These are phyloP conservation scores for Tilletiopsis washingtonensis DNA, from an alignment of 1,284 basidiomycete species.

Conservation along the genomic window DNA sequence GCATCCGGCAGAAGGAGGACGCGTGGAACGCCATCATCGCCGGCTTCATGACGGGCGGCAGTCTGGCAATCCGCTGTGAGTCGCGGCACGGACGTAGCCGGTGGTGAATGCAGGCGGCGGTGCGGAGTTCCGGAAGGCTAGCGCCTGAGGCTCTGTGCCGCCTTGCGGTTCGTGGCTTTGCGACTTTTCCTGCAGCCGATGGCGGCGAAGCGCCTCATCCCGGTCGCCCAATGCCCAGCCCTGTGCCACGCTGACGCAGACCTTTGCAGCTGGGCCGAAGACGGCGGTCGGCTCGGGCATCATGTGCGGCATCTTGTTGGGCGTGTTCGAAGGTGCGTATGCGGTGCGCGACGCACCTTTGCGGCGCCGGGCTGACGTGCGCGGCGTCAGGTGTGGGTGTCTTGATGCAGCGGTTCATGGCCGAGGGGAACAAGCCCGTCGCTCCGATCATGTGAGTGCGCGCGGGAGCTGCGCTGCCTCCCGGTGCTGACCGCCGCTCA, in stretches of 20 bases:
- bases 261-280: slow-evolving; percentile 76
- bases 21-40: slow-evolving; percentile 99
- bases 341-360: no score
- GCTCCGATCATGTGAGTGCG: slow-evolving; percentile 30
- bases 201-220: no score
- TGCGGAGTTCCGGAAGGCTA: no score
- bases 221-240: no score
- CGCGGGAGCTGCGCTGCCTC: no score
- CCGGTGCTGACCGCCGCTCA: no score
- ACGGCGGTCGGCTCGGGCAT: slow-evolving; percentile 83
- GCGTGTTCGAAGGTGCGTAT: slow-evolving; percentile 57
- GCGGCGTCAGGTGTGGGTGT: slow-evolving; percentile 74
- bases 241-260: no score
- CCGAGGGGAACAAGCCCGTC: slow-evolving; percentile 58
- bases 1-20: slow-evolving; percentile 91
- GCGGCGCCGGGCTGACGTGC: no score
- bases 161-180: background rate
- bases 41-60: slow-evolving; percentile 96
- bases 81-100: background rate
- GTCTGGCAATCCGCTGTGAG: slow-evolving; percentile 85
- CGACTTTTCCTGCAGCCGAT: no score
- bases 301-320: slow-evolving; percentile 90
- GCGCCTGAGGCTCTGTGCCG: background rate
- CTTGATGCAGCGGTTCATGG: slow-evolving; percentile 71
- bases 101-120: background rate